Conservation (phyloP, 2,329 filamentous ascomycete genomes). For the Calonectria multiphialidica region DNA sequence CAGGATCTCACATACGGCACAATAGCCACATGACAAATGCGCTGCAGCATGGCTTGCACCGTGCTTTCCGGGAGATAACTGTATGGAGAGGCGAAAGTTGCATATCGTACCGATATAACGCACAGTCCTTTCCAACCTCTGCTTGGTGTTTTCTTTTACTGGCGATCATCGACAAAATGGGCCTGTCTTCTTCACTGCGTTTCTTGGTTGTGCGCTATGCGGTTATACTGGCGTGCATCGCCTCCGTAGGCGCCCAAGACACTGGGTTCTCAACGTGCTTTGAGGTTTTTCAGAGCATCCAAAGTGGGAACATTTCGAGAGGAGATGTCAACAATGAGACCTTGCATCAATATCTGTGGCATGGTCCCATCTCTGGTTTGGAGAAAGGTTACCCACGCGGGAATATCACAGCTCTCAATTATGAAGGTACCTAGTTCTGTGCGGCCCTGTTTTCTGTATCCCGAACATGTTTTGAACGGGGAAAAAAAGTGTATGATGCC, state of each 20-base stretch:
- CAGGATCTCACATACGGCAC: not conserved
- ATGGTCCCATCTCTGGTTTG: not conserved
- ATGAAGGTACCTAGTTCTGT: not conserved
- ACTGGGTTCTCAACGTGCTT: not conserved
- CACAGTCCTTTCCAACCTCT: not conserved
- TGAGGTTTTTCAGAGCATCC: not conserved
- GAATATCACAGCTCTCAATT: not conserved
- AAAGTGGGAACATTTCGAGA: not conserved
- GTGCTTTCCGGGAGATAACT: not conserved
- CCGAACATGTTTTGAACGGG: no score
- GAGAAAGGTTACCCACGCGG: not conserved
- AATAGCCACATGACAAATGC: not conserved
- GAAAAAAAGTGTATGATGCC: not conserved
- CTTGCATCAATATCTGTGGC: not conserved
- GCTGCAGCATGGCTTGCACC: conserved; percentile 1
- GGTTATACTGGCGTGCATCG: not conserved
- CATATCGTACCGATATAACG: not conserved
- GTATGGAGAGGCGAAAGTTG: not conserved
- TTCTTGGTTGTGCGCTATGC: not conserved
- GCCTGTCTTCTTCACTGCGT: not conserved
- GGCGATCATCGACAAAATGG: not conserved
- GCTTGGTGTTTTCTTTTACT: not conserved
- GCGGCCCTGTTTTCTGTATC: not conserved
- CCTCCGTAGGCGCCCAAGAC: not conserved
- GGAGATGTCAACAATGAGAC: not conserved